Evolutionary conservation across 805 yeast genomes (phyloP).

Genomic region (Metschnikowia baotianmanensis): DNA sequence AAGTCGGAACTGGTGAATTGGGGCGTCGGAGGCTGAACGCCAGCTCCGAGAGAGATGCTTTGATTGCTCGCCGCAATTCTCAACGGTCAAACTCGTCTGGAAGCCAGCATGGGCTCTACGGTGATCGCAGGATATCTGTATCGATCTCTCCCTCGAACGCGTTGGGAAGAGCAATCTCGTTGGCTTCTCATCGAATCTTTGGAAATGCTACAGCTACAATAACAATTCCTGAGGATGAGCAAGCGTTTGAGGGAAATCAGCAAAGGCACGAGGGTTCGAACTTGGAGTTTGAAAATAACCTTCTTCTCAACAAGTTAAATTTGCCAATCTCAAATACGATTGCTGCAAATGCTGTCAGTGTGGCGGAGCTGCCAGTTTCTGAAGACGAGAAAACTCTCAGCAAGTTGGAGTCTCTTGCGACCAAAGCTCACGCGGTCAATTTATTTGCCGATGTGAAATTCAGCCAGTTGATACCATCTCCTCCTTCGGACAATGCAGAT

Average conservation of each 20-base stretch:
- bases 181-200: slow-evolving; percentile 85
- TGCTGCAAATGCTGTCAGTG: slow-evolving; percentile 21
- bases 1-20: slow-evolving; percentile 52
- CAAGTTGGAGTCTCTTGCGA: slow-evolving; percentile 70
- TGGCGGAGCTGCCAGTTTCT: slow-evolving; percentile 8
- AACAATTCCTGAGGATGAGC: slow-evolving; percentile 15
- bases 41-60: slow-evolving; percentile 20
- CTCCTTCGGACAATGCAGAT: slow-evolving; percentile 49
- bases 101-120: slow-evolving; percentile 57
- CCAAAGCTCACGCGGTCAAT: slow-evolving; percentile 86
- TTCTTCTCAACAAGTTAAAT: slow-evolving; percentile 33
- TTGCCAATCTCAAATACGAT: slow-evolving; percentile 29
- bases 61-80: slow-evolving; percentile 30
- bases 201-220: slow-evolving; percentile 38
- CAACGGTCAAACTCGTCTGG: slow-evolving; percentile 49
- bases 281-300: slow-evolving; percentile 31
- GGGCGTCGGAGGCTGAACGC: slow-evolving; percentile 38
- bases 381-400: slow-evolving; percentile 38
- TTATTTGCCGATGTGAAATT: slow-evolving; percentile 90
- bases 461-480: slow-evolving; percentile 76
- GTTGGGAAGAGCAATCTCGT: slow-evolving; percentile 77
- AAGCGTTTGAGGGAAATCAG: neutral
- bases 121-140: slow-evolving; percentile 63
- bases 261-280: slow-evolving; percentile 3
- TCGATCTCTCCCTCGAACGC: slow-evolving; percentile 85